Percentiles rank a stretch among this genome's conserved stretches.
Conservation (phyloP, 306 rosid species). For the Castanea mollissima region DNA sequence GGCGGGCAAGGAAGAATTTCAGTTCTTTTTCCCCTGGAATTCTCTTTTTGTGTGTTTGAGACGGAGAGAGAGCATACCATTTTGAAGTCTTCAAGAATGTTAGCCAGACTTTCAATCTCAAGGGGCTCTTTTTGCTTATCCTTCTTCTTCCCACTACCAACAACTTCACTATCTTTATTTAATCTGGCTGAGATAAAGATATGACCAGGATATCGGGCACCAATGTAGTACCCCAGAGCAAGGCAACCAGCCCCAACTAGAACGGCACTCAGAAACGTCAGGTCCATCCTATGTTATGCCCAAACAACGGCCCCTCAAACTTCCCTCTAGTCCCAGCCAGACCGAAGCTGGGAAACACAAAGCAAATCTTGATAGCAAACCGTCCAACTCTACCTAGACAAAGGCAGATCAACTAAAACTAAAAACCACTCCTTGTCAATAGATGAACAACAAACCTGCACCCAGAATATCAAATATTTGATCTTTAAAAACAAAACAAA, state of each 20-base stretch:
- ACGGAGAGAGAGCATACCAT: constrained; percentile 46
- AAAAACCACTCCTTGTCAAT: neutral
- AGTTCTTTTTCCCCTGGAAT: constrained; percentile 2
- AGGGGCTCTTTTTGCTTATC: constrained; percentile 54
- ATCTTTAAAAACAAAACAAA: neutral
- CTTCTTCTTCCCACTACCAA: constrained; percentile 34
- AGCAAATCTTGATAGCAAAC: neutral
- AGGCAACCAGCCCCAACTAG: constrained; percentile 86
- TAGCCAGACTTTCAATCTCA: constrained; percentile 77
- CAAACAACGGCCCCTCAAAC: neutral
- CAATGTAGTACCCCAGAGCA: constrained; percentile 77
- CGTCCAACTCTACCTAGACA: constrained; percentile 1
- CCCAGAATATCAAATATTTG: neutral
- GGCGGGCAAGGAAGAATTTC: neutral
- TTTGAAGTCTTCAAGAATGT: constrained; percentile 73
- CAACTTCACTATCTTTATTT: constrained; percentile 28
- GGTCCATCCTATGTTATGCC: constrained; percentile 46
- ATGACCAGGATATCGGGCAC: constrained; percentile 58
- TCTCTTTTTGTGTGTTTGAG: constrained; percentile 1
- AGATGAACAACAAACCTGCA: neutral
- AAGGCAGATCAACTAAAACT: neutral
- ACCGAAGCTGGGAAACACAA: neutral
- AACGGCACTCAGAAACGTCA: constrained; percentile 77
- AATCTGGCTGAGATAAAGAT: constrained; percentile 33
- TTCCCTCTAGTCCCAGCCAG: neutral